phyloP scores from a whole-genome alignment of 805 yeast genomes.

The Kluyveromyces nonfermentans region DNA sequence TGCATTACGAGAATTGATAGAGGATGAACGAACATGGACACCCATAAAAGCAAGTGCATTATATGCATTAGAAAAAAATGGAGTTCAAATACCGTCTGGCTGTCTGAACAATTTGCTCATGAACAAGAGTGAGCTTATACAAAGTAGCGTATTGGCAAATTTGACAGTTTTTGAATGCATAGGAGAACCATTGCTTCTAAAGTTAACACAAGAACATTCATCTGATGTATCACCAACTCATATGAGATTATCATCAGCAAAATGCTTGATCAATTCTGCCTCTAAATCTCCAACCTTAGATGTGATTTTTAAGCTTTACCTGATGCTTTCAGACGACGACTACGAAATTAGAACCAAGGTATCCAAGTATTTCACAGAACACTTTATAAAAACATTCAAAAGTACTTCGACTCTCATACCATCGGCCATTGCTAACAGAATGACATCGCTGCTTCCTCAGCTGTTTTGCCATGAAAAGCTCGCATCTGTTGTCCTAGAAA shows the following conservation, averaged over 20 bases:
- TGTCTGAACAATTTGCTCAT: constrained; percentile 17
- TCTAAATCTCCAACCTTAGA: constrained; percentile 1
- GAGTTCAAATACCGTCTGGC: constrained; percentile 15
- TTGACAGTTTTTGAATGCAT: constrained; percentile 37
- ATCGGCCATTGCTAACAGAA: constrained; percentile 23
- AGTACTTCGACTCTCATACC: constrained; percentile 21
- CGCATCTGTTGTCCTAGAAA: not conserved
- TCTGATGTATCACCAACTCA: constrained; percentile 18
- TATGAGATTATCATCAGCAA: constrained; percentile 18
- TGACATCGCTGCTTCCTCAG: constrained; percentile 7
- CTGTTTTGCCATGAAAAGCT: not conserved
- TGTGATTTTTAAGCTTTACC: constrained; percentile 24
- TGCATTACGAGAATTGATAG: constrained; percentile 19
- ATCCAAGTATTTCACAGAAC: constrained; percentile 32
- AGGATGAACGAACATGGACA: constrained; percentile 30
- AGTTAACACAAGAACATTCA: constrained; percentile 5
- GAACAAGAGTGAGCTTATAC: constrained; percentile 38
- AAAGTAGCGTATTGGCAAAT: constrained; percentile 40
- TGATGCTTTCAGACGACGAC: constrained; percentile 57
- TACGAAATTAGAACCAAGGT: constrained; percentile 44
- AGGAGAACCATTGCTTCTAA: constrained; percentile 10
- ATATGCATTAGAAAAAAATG: constrained; percentile 22
- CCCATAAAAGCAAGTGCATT: constrained; percentile 37
- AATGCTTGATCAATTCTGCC: constrained; percentile 13
- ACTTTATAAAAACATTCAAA: constrained; percentile 17